phyloP scores from a whole-genome alignment of 2,329 filamentous ascomycete genomes.

The Verticillium longisporum region DNA sequence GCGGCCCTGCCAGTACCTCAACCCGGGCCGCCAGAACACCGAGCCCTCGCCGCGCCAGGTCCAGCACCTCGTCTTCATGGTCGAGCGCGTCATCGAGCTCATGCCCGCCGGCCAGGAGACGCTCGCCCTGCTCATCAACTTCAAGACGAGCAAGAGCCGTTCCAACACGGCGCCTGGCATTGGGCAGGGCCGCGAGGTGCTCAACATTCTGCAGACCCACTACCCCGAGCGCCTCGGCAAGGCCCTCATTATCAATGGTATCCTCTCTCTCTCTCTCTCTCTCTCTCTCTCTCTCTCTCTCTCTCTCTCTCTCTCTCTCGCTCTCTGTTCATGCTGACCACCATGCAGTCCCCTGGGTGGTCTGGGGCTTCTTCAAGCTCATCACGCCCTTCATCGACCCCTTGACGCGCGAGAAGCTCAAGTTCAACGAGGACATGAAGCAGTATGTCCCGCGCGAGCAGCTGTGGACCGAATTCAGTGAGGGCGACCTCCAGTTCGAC shows the following conservation, averaged over 20 bases:
- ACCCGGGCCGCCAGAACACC: constrained; percentile 88
- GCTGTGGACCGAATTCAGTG: constrained; percentile 68
- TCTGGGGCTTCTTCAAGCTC: constrained; percentile 88
- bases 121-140: constrained; percentile 83
- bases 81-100: constrained; percentile 82
- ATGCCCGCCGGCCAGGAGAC: constrained; percentile 85
- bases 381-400: constrained; percentile 43
- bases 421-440: constrained; percentile 90
- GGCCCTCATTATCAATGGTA: constrained; percentile 84
- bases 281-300: too few relatives aligned
- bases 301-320: too few relatives aligned
- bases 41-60: constrained; percentile 79
- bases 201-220: constrained; percentile 88
- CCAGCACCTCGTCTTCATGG: constrained; percentile 92
- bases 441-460: constrained; percentile 76
- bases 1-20: constrained; percentile 86
- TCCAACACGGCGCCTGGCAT: constrained; percentile 68
- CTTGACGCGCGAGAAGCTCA: constrained; percentile 86
- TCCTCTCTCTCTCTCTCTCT: constrained; percentile 18
- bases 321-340: neutral
- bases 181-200: constrained; percentile 70
- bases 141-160: constrained; percentile 70
- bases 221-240: constrained; percentile 89
- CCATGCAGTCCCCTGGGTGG: constrained; percentile 75
- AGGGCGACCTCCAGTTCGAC: constrained; percentile 78